A percentile compares a stretch with the other conserved stretches of the same genome.
Conservation (phyloP, 192 early-diverging fungal genomes). For the Pilobolus umbonatus region DNA sequence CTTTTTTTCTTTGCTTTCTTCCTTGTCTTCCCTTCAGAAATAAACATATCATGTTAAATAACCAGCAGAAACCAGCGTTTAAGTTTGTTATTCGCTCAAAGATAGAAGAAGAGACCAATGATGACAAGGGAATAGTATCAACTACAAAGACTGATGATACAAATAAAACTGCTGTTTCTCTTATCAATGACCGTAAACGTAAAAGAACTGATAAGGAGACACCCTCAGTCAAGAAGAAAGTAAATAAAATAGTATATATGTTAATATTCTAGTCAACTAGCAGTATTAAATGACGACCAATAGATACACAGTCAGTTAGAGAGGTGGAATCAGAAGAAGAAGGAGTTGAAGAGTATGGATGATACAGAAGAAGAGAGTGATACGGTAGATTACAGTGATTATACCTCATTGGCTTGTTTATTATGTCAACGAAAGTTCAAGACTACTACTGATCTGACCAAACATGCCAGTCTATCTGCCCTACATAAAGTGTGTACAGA, state of each 20-base stretch:
- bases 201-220: conserved; percentile 14
- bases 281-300: neutral
- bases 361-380: neutral
- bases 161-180: neutral
- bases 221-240: conserved; percentile 6
- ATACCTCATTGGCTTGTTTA: conserved; percentile 37
- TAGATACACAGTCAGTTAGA: conserved; percentile 24
- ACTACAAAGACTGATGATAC: neutral
- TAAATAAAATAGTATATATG: neutral
- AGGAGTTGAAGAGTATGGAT: conserved; percentile 8
- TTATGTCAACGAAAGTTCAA: conserved; percentile 60
- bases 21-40: neutral
- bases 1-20: neutral
- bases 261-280: neutral
- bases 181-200: conserved; percentile 13
- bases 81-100: conserved; percentile 17
- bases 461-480: conserved; percentile 52
- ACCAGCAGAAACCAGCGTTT: conserved; percentile 9
- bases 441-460: conserved; percentile 38
- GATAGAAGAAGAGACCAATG: neutral
- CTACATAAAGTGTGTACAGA: conserved; percentile 46
- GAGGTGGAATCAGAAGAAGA: conserved; percentile 20
- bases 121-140: neutral
- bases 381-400: neutral
- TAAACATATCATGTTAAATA: conserved; percentile 12